phyloP scores from a whole-genome alignment of 1,284 basidiomycete species.

The Cystobasidium slooffiae region DNA sequence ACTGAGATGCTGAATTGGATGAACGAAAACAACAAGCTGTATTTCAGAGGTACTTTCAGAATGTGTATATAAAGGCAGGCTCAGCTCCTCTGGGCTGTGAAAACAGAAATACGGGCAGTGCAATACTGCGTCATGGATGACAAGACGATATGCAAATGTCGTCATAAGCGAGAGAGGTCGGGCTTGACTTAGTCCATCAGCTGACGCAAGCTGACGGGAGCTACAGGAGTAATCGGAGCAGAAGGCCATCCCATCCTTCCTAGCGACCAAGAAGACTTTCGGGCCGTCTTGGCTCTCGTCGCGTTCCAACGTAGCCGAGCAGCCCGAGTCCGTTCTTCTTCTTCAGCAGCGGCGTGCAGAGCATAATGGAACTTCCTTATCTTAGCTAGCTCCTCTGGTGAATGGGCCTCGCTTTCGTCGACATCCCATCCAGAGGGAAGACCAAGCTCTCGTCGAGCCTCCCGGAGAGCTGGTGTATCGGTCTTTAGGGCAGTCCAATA shows the following conservation, averaged over 20 bases:
- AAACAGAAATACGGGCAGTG: too few relatives aligned
- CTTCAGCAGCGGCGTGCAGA: not conserved
- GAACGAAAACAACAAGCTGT: not conserved
- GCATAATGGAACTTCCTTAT: not conserved
- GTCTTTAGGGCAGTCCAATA: not conserved
- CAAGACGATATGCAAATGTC: too few relatives aligned
- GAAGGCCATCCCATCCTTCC: too few relatives aligned
- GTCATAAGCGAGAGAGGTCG: too few relatives aligned
- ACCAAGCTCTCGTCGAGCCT: not conserved
- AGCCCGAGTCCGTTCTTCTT: not conserved
- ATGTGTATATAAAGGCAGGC: not conserved
- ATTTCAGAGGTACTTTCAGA: not conserved
- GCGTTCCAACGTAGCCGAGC: not conserved
- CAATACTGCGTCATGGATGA: too few relatives aligned
- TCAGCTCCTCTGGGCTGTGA: too few relatives aligned
- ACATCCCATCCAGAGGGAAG: not conserved
- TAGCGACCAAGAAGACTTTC: too few relatives aligned
- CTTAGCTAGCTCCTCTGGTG: not conserved
- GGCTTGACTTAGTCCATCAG: too few relatives aligned
- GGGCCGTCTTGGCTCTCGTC: too few relatives aligned
- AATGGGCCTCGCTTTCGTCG: not conserved
- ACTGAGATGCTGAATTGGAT: too few relatives aligned
- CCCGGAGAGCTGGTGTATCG: constrained; percentile 2
- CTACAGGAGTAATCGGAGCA: too few relatives aligned
- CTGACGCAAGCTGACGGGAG: too few relatives aligned